A percentile compares a stretch with the other conserved stretches of the same genome.
Conservation (phyloP, 306 rosid genomes). For the Cercis canadensis region DNA sequence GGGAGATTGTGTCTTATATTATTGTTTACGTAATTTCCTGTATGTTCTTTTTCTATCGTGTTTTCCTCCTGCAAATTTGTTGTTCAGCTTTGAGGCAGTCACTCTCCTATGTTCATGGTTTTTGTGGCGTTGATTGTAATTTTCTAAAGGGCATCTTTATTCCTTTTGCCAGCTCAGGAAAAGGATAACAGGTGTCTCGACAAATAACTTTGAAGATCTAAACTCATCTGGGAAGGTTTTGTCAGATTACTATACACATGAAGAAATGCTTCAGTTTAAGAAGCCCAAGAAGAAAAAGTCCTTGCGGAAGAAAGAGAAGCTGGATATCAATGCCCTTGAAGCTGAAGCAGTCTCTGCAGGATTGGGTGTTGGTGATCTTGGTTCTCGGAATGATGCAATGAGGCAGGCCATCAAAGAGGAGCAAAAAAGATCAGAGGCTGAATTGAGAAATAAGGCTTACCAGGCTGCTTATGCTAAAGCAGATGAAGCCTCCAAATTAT, state of each 20-base stretch:
- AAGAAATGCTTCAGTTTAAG: conserved; percentile 85
- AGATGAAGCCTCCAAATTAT: conserved; percentile 81
- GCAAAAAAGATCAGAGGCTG: conserved; percentile 80
- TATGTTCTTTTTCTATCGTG: background rate
- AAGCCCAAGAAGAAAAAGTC: conserved; percentile 96
- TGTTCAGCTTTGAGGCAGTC: conserved; percentile 21
- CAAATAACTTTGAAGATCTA: conserved; percentile 70
- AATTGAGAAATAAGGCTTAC: conserved; percentile 78
- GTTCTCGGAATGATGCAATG: conserved; percentile 74
- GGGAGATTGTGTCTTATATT: conserved; percentile 20
- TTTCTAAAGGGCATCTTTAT: conserved; percentile 17
- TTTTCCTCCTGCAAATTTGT: conserved; percentile 2
- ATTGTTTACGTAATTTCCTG: conserved; percentile 20
- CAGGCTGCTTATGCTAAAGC: conserved; percentile 90
- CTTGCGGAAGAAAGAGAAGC: conserved; percentile 89
- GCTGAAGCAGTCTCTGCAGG: conserved; percentile 93
- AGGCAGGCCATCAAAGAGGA: conserved; percentile 74
- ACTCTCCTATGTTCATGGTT: conserved; percentile 17
- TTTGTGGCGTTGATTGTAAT: background rate
- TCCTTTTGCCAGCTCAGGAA: conserved; percentile 66
- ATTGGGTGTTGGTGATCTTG: conserved; percentile 89
- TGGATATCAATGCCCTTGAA: conserved; percentile 90
- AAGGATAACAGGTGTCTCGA: conserved; percentile 70
- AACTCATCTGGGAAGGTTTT: conserved; percentile 65
- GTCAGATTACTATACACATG: conserved; percentile 83